These are phyloP conservation scores for Phytophthora fragariaefolia DNA, from an alignment of 352 stramenopile genomes.

Conservation along the genomic window DNA sequence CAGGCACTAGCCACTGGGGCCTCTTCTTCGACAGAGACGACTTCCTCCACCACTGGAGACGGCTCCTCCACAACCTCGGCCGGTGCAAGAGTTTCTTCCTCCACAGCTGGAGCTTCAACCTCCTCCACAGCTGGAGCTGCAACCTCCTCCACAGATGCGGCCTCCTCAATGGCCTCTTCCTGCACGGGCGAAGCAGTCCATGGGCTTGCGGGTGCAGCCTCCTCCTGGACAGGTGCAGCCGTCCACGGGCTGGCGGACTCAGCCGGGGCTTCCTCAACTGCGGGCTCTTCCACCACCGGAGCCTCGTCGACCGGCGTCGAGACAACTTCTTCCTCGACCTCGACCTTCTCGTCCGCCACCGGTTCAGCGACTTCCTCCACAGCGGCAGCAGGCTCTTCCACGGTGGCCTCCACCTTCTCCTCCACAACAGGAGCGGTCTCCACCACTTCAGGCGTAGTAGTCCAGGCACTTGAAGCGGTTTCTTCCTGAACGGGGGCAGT, in stretches of 20 bases:
- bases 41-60: not conserved
- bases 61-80: not conserved
- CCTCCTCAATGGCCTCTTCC: constrained; percentile 14
- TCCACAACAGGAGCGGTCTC: constrained; percentile 23
- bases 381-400: constrained; percentile 16
- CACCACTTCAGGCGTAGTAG: constrained; percentile 37
- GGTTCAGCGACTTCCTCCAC: constrained; percentile 24
- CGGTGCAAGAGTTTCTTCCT: not conserved
- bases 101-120: not conserved
- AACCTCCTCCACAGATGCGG: not conserved
- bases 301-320: not conserved
- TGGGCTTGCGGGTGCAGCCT: constrained; percentile 9
- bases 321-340: constrained; percentile 17
- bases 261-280: constrained; percentile 4
- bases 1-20: constrained; percentile 17
- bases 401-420: constrained; percentile 24
- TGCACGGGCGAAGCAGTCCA: constrained; percentile 23
- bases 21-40: constrained; percentile 18
- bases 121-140: not conserved
- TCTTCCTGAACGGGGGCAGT: constrained; percentile 19
- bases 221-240: constrained; percentile 35
- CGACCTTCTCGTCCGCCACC: constrained; percentile 20
- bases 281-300: constrained; percentile 17
- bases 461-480: constrained; percentile 45
- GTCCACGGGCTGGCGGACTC: constrained; percentile 37